phyloP scores from a whole-genome alignment of 495 filamentous ascomycete species.

The Rhypophila decipiens region DNA sequence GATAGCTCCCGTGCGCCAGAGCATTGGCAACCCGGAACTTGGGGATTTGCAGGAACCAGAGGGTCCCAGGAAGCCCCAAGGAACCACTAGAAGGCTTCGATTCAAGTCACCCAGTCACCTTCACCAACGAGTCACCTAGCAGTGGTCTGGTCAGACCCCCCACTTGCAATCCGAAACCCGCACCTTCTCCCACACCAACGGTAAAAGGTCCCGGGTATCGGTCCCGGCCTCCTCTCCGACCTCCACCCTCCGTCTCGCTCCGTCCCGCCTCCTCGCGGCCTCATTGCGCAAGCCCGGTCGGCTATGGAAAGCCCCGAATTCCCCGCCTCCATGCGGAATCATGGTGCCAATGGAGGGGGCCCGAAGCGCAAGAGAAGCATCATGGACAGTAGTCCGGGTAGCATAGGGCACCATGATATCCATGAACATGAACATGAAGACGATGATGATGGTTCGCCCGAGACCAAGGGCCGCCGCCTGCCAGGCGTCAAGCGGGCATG shows the following conservation, averaged over 20 bases:
- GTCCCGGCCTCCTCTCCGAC: not conserved
- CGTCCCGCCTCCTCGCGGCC: not conserved
- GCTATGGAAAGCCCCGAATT: constrained; percentile 30
- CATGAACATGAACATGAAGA: constrained; percentile 49
- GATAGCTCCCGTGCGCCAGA: constrained; percentile 18
- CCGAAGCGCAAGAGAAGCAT: constrained; percentile 44
- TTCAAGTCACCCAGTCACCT: not conserved
- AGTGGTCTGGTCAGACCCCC: constrained; percentile 6
- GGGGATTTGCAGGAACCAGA: no score
- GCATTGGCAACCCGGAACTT: constrained; percentile 11
- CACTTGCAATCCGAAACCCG: constrained; percentile 3
- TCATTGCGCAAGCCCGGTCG: not conserved
- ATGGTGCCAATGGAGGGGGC: constrained; percentile 26
- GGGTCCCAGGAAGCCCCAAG: no score
- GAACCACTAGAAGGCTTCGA: no score
- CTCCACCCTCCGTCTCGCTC: not conserved
- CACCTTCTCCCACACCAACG: not conserved
- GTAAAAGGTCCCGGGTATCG: not conserved
- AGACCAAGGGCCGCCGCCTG: constrained; percentile 25
- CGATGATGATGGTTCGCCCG: constrained; percentile 39
- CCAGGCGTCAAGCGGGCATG: constrained; percentile 82
- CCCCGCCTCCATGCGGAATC: constrained; percentile 34
- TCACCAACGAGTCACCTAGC: not conserved
- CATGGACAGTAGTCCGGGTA: constrained; percentile 62
- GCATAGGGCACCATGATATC: constrained; percentile 56